Base-by-base conservation (phyloP, 345 rosid genomes). In the Lepidium didymum region DNA sequence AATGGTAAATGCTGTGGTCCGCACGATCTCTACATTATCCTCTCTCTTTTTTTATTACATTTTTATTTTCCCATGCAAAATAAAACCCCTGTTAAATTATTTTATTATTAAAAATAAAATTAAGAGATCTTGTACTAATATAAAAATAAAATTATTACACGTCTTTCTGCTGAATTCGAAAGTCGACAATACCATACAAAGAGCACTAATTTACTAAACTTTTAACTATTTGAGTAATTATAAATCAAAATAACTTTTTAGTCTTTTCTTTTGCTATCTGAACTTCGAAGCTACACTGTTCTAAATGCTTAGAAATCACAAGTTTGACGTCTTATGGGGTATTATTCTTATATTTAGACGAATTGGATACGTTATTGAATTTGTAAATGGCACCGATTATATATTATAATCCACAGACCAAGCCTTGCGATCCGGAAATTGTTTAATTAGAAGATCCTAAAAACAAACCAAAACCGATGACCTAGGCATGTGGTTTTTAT, bases 11-110 rank as follows among this genome's bases (percentile, higher is more conserved):
- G 37, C 61, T 6, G 15, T 72, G 69, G 71, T 46, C 72, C 50
- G 66, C 80, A 56, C 68, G 76, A 73, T 74, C 76, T 75, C 52
- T 29, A n/a, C 78, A 74, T 74, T 74, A 67, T 67, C 73, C 45
- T 59, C 8, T 56, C 45, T 59, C 8, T 56, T 47, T 25, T 3
- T 38, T 18, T 14, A 56, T 10, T 40, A 41, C 37, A 65, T 49
- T 41, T 31, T 27, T 55, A 16, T 59, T 43, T 62, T 62, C 37
- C 46, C 53, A 38, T 3, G 1, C 65, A 14, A 37, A 29, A 45
- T 25, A 14, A n/a, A 27, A 56, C 34, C 3, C 44, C 25, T 68
- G 31, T 36, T 58, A 12, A 12, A 15, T 49, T 36, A 12, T 6
- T 25, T 27, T 27, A 27, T 27, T 27, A 27, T n/a, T 27, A 27